phyloP scores from a whole-genome alignment of 2,329 filamentous ascomycete genomes.

The Arthroderma sp. region DNA sequence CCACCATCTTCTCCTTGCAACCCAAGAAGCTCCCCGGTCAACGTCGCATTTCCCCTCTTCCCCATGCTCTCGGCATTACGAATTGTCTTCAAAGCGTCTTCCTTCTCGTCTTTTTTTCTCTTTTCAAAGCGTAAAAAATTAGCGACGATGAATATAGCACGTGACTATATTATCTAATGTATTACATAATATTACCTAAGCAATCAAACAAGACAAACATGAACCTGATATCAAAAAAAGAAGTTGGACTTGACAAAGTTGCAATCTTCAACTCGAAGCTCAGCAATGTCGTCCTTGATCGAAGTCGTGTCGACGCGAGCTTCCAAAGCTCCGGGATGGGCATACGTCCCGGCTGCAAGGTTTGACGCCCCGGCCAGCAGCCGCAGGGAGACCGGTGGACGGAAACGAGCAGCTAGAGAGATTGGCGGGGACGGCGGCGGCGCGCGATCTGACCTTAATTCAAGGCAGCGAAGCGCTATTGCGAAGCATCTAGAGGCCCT shows the following conservation, averaged over 20 bases:
- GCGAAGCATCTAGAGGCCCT: slow-evolving; percentile 71
- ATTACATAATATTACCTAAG: background rate
- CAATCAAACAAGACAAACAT: slow-evolving; percentile 1
- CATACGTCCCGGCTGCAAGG: slow-evolving; percentile 70
- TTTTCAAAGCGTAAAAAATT: background rate
- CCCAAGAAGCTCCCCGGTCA: background rate
- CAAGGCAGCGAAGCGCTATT: slow-evolving; percentile 71
- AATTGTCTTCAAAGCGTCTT: background rate
- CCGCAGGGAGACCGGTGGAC: slow-evolving; percentile 36
- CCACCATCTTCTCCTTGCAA: background rate
- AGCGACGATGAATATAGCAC: background rate
- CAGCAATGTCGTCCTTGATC: slow-evolving; percentile 52
- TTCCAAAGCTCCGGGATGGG: slow-evolving; percentile 73
- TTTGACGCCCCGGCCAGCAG: slow-evolving; percentile 40
- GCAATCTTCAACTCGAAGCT: slow-evolving; percentile 3
- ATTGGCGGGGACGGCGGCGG: slow-evolving; percentile 29
- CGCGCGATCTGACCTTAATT: slow-evolving; percentile 52
- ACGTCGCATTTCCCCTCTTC: background rate
- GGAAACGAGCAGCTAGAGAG: slow-evolving; percentile 61
- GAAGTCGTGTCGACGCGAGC: slow-evolving; percentile 58
- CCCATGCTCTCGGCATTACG: background rate
- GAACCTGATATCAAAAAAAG: background rate
- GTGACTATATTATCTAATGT: background rate
- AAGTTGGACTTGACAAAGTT: background rate
- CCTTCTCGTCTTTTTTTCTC: background rate